Conservation (phyloP, 768 basidiomycete genomes). For the Terana coerulea region DNA sequence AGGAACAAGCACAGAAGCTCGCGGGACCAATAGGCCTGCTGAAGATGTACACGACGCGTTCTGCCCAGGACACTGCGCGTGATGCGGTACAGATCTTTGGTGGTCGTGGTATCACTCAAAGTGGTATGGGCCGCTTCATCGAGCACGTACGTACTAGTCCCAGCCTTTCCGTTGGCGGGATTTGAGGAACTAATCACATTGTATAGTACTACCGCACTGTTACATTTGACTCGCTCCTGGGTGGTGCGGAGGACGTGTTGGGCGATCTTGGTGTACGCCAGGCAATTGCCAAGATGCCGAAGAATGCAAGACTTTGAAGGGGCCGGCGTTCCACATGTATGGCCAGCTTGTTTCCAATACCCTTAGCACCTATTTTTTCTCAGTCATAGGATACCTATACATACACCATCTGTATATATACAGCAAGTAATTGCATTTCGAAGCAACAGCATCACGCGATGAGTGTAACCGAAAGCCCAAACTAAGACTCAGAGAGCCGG, state of each 20-base stretch:
- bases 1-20: conserved; percentile 66
- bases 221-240: conserved; percentile 38
- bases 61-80: conserved; percentile 74
- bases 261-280: conserved; percentile 55
- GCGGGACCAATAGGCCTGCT: conserved; percentile 77
- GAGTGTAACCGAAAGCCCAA: no score
- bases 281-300: conserved; percentile 35
- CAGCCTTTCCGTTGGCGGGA: no score
- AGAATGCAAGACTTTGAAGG: conserved; percentile 37
- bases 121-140: conserved; percentile 74
- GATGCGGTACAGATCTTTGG: conserved; percentile 88
- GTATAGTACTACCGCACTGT: conserved; percentile 39
- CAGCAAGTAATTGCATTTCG: not conserved
- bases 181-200: conserved; percentile 5
- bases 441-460: no score
- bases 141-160: conserved; percentile 63
- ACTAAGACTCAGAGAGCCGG: no score
- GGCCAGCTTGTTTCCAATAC: not conserved
- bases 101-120: conserved; percentile 78
- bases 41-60: conserved; percentile 74
- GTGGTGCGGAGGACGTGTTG: conserved; percentile 68
- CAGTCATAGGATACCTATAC: not conserved
- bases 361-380: not conserved
- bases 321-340: not conserved
- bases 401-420: not conserved